These are phyloP conservation scores for Colletotrichum siamense DNA, from an alignment of 2,329 filamentous ascomycete genomes.

Conservation along the genomic window DNA sequence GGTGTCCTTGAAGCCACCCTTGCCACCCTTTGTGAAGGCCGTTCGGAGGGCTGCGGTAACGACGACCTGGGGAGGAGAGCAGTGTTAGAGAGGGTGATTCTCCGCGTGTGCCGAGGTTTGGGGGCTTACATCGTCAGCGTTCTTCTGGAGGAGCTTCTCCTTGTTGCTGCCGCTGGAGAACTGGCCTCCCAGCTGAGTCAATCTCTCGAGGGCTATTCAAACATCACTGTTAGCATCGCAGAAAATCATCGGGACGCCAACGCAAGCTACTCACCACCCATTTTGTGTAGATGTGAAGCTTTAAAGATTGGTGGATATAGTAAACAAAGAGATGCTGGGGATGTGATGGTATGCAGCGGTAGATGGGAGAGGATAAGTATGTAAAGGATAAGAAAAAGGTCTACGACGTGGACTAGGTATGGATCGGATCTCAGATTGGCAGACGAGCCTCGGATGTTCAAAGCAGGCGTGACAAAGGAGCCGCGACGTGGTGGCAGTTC, in stretches of 20 bases:
- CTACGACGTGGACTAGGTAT: not conserved
- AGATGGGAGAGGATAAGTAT: not conserved
- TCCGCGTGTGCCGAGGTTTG: not conserved
- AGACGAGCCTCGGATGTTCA: constrained; percentile 21
- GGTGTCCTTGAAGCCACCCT: constrained; percentile 96
- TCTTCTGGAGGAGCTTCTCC: constrained; percentile 68
- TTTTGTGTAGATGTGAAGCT: constrained; percentile 28
- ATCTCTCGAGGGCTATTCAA: constrained; percentile 57
- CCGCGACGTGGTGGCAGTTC: not conserved
- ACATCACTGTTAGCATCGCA: not conserved
- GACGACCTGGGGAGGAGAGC: constrained; percentile 66
- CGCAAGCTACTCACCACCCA: constrained; percentile 39
- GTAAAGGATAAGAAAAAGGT: not conserved
- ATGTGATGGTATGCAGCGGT: not conserved
- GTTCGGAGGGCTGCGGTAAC: constrained; percentile 92
- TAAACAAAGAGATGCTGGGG: not conserved
- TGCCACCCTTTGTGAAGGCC: constrained; percentile 89
- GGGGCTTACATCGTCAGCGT: constrained; percentile 65
- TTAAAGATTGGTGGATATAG: not conserved
- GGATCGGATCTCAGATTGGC: constrained; percentile 3
- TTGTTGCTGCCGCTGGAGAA: constrained; percentile 55
- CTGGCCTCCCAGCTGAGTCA: constrained; percentile 67
- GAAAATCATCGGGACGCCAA: constrained; percentile 10
- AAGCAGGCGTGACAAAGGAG: not conserved
- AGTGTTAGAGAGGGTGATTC: constrained; percentile 27